These are phyloP conservation scores for Heritiera littoralis DNA, from an alignment of 345 rosid genomes.

Conservation along the genomic window DNA sequence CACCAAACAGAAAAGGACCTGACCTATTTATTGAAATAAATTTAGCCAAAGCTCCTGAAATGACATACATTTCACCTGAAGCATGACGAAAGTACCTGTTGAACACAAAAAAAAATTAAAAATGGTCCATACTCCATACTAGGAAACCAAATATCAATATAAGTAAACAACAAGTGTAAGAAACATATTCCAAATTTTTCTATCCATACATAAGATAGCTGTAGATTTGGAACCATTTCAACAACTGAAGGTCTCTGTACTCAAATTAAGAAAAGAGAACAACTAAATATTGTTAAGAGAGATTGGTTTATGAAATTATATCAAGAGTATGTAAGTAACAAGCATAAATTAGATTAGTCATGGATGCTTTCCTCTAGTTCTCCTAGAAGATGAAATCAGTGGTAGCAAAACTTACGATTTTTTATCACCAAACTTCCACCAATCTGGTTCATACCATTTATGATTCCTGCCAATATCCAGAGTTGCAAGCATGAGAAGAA, in stretches of 20 bases:
- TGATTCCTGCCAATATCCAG: slow-evolving; percentile 48
- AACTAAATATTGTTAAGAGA: neutral
- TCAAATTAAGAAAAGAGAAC: neutral
- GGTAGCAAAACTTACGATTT: slow-evolving; percentile 56
- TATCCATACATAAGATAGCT: neutral
- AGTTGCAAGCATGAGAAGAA: slow-evolving; percentile 18
- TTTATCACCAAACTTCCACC: slow-evolving; percentile 96
- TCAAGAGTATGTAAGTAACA: neutral
- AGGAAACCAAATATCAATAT: neutral
- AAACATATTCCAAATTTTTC: neutral
- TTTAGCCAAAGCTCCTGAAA: slow-evolving; percentile 66
- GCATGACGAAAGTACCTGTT: slow-evolving; percentile 79
- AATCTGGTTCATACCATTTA: slow-evolving; percentile 86
- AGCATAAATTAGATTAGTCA: neutral
- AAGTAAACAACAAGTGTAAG: neutral
- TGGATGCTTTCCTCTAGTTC: neutral
- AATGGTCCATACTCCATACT: neutral
- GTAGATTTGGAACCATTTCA: neutral
- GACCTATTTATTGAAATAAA: slow-evolving; percentile 71
- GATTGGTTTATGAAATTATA: neutral
- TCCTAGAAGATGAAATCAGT: neutral
- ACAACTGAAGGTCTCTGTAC: neutral
- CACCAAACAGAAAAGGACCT: slow-evolving; percentile 19
- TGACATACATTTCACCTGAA: slow-evolving; percentile 75
- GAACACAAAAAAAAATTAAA: neutral